A percentile compares a stretch with the other conserved stretches of the same genome.
Evolutionary conservation across 2,329 filamentous ascomycete genomes (phyloP).

Genomic region (Tolypocladium inflatum): DNA sequence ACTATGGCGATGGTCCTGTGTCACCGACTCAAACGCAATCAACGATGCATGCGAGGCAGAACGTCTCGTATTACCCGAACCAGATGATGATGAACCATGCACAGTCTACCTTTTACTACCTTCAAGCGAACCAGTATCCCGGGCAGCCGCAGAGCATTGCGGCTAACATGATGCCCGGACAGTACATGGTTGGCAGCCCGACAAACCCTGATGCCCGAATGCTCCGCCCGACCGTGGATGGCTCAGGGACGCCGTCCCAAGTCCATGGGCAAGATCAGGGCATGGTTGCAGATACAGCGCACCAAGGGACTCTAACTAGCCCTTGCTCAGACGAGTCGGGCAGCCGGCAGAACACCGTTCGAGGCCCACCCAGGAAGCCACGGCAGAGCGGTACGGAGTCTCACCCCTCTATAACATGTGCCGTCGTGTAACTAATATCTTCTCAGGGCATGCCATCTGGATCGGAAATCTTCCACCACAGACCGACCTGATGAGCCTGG

Average conservation of each 20-base stretch:
- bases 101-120: conserved; percentile 37
- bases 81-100: conserved; percentile 31
- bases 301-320: neutral
- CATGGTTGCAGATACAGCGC: conserved; percentile 2
- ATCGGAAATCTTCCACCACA: conserved; percentile 87
- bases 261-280: conserved; percentile 12
- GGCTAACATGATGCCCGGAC: conserved; percentile 21
- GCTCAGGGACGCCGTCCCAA: conserved; percentile 3
- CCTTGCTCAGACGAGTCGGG: conserved; percentile 7
- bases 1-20: conserved; percentile 30
- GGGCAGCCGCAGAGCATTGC: conserved; percentile 20
- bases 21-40: conserved; percentile 25
- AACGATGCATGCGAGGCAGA: conserved; percentile 25
- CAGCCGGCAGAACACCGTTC: conserved; percentile 16
- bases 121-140: conserved; percentile 25
- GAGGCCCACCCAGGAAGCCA: conserved; percentile 29
- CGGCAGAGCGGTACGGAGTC: conserved; percentile 48
- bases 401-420: neutral
- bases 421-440: neutral
- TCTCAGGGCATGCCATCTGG: conserved; percentile 77
- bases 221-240: conserved; percentile 8
- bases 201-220: conserved; percentile 15
- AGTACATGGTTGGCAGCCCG: conserved; percentile 20
- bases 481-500: conserved; percentile 72
- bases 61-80: conserved; percentile 33